These are phyloP conservation scores for Pythium pectinolyticum DNA, from an alignment of 352 stramenopile genomes.

Conservation along the genomic window DNA sequence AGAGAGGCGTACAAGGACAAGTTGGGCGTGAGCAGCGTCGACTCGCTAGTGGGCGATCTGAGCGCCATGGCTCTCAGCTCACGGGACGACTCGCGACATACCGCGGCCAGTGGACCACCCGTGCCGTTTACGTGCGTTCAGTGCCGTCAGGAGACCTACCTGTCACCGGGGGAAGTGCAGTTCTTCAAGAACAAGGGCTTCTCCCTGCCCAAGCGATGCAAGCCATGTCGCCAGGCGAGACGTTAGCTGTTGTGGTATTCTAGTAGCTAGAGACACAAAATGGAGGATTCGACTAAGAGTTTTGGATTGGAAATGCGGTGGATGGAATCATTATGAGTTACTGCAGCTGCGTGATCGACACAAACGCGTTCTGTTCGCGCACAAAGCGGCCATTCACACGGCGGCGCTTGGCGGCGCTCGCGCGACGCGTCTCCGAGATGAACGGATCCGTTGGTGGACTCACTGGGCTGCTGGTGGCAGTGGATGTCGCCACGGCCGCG, in stretches of 20 bases:
- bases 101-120: too few species aligned
- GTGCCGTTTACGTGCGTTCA: not conserved
- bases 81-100: too few species aligned
- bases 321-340: too few species aligned
- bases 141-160: not conserved
- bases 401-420: constrained; percentile 60
- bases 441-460: constrained; percentile 26
- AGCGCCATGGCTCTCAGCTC: not conserved
- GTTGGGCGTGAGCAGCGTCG: not conserved
- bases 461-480: too few species aligned
- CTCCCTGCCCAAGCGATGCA: not conserved
- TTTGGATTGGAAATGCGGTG: not conserved
- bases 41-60: not conserved
- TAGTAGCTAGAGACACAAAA: not conserved
- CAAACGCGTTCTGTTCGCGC: constrained; percentile 50
- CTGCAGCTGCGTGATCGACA: constrained; percentile 69
- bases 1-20: not conserved
- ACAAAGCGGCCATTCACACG: constrained; percentile 68
- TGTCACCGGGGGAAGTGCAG: not conserved
- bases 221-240: not conserved
- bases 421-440: constrained; percentile 52
- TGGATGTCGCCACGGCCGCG: constrained; percentile 20
- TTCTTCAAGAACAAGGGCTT: not conserved
- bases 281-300: not conserved
- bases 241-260: too few species aligned